Base-by-base conservation (phyloP, 805 yeast genomes). In the Yamadazyma ubonensis region DNA sequence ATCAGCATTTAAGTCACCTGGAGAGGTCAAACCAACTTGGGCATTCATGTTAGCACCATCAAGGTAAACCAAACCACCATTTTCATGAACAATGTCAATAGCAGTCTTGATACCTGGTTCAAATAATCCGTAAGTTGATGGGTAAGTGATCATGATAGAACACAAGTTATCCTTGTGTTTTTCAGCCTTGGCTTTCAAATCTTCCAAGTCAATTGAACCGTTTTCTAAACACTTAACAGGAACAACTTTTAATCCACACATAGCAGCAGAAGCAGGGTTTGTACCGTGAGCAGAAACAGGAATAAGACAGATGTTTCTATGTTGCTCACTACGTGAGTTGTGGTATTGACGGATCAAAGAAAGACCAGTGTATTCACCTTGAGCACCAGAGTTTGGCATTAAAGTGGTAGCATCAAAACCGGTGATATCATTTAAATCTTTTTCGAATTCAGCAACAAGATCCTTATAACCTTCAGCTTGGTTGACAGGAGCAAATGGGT, bases 11-110 rank as follows among this genome's bases (percentile, higher is more conserved):
- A 93, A 70, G 58, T 89, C 97, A 43, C 98, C 99, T 7, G 99
- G 98, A 5, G 96, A 86, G 0, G 98, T 91, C 44, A 93, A 73
- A 10, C 99, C 99, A 35, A 93, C 96, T 68, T 93, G 99, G 0
- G 99, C 99, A 61, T 93, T 93, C 99, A 93, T 93, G 67, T 93
- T 93, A 41, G 99, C 99, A 61, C 99, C 99, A 65, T 93, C 99
- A 67, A 91, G 71, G 67, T 93, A 93, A 15, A 93, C 98, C 64
- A 90, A 96, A 18, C 97, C 99, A 41, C 99, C 98, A 54, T 82
- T 63, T 14, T 65, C 52, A 61, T 93, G 99, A 26, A 91, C 86
- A 43, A 81, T 71, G n/a, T 86, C 85, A 53, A 90, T 85, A 18
- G 96, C 96, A 37, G 74, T 72, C 58, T 78, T 81, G 43, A 93